Evolutionary conservation across 805 yeast species (phyloP), one percentile per base, ranked within the genome.

Genomic region (Candida morakotiae): DNA sequence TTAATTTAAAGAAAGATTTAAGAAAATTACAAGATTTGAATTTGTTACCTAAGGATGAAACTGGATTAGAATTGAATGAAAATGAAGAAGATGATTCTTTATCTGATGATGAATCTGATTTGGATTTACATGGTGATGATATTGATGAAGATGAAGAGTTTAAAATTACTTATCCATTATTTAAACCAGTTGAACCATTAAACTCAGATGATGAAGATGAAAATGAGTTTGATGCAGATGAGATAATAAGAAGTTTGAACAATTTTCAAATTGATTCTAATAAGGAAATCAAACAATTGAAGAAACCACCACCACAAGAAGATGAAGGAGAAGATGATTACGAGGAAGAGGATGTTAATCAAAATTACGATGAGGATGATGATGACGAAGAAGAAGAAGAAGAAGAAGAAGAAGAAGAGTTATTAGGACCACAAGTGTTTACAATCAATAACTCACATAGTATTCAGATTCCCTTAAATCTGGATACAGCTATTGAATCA

Each of bases 91-190:
- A 14, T 5, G 29, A 25, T 9, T 30, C 21, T 9, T 22, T 22
- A 13, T 23, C 23, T 10, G 28, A 23, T 24, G 20, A 24, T 10
- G 36, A 33, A 14, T 25, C 31, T 10, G 31, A 28, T 28, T 14
- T 11, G 2, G 31, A 28, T 2, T 7, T 7, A 9, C 10, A 24
- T 6, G 26, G 9, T 4, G 14, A 5, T 6, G 26, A 24, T 6
- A 10, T 6, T 6, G 8, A 7, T 7, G 26, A 24, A 4, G n/a
- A 24, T 6, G 26, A 24, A 24, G n/a, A 24, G 9, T 11, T 7
- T 24, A 5, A 24, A n/a, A 10, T 24, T 11, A 11, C 26, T 6
- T 24, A 6, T 24, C 26, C 26, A 24, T 24, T 24, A n/a, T 24
- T 24, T n/a, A 24, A 24, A 24, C 26, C 26, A 24, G 26, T 24